Evolutionary conservation across 1,284 basidiomycete species (phyloP).

Genomic region (Erythrobasidium hasegawianum): DNA sequence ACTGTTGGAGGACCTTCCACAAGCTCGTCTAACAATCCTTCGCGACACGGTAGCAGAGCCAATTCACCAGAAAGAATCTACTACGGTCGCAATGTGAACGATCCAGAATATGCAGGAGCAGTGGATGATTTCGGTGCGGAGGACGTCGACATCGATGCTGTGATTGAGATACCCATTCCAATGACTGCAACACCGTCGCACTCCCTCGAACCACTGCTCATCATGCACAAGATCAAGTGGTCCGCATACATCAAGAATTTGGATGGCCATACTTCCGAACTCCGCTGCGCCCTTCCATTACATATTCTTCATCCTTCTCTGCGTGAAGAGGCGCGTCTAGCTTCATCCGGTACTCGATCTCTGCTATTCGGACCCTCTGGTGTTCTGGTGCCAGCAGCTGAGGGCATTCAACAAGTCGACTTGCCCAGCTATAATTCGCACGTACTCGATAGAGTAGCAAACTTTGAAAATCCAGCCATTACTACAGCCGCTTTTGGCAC

Average conservation of each 20-base stretch:
- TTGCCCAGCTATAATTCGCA: constrained; percentile 82
- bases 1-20: not conserved
- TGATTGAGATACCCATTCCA: constrained; percentile 51
- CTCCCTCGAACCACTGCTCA: constrained; percentile 57
- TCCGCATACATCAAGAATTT: constrained; percentile 53
- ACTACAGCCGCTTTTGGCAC: constrained; percentile 25
- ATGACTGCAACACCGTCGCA: constrained; percentile 60
- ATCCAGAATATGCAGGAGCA: constrained; percentile 29
- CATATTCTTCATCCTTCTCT: constrained; percentile 70
- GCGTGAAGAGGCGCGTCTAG: constrained; percentile 66
- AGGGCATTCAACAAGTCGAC: constrained; percentile 62
- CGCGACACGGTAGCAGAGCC: constrained; percentile 7
- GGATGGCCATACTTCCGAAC: constrained; percentile 63
- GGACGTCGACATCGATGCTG: constrained; percentile 54
- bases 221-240: constrained; percentile 63
- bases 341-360: constrained; percentile 67
- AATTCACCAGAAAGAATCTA: constrained; percentile 24
- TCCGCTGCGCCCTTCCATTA: constrained; percentile 83
- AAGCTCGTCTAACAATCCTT: constrained; percentile 11
- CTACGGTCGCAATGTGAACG: constrained; percentile 17
- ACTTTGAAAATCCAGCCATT: constrained; percentile 63
- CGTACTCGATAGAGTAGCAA: constrained; percentile 81
- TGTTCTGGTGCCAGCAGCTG: constrained; percentile 46
- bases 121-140: constrained; percentile 40
- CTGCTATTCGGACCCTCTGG: constrained; percentile 57